These are phyloP conservation scores for Cladosporium sp. DNA, from an alignment of 2,329 filamentous ascomycete genomes.

Conservation along the genomic window DNA sequence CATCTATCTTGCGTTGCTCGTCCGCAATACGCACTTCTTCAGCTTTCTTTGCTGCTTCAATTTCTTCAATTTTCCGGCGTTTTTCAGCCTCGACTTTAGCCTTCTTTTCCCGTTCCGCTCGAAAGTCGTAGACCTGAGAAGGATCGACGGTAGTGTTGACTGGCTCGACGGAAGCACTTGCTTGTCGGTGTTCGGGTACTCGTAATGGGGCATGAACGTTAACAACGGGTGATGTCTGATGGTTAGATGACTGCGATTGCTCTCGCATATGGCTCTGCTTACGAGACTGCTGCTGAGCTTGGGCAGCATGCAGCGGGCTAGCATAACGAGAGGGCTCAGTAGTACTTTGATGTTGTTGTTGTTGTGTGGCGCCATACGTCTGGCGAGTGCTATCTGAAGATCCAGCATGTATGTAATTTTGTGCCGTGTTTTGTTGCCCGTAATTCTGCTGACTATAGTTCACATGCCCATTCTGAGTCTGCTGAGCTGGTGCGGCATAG, in stretches of 20 bases:
- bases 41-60: slow-evolving; percentile 31
- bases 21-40: slow-evolving; percentile 28
- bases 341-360: not conserved
- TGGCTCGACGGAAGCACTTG: slow-evolving; percentile 27
- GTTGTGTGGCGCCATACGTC: not conserved
- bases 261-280: slow-evolving; percentile 19
- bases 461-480: not conserved
- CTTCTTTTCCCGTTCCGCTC: slow-evolving; percentile 45
- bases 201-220: slow-evolving; percentile 15
- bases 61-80: slow-evolving; percentile 26
- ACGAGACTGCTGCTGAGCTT: slow-evolving; percentile 22
- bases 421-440: not conserved
- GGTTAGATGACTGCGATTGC: slow-evolving; percentile 19
- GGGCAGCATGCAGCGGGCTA: slow-evolving; percentile 27
- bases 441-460: not conserved
- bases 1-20: slow-evolving; percentile 28
- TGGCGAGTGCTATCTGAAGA: not conserved
- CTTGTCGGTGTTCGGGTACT: slow-evolving; percentile 19
- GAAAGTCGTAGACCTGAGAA: slow-evolving; percentile 51
- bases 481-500: slow-evolving; percentile 1
- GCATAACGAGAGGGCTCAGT: slow-evolving; percentile 24
- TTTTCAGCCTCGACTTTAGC: slow-evolving; percentile 29
- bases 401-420: not conserved
- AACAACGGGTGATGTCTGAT: slow-evolving; percentile 24
- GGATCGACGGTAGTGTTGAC: slow-evolving; percentile 47